Evolutionary conservation across 2,329 filamentous ascomycete species (phyloP), one percentile per base, ranked within the genome.

Genomic region (Talaromyces marneffei): DNA sequence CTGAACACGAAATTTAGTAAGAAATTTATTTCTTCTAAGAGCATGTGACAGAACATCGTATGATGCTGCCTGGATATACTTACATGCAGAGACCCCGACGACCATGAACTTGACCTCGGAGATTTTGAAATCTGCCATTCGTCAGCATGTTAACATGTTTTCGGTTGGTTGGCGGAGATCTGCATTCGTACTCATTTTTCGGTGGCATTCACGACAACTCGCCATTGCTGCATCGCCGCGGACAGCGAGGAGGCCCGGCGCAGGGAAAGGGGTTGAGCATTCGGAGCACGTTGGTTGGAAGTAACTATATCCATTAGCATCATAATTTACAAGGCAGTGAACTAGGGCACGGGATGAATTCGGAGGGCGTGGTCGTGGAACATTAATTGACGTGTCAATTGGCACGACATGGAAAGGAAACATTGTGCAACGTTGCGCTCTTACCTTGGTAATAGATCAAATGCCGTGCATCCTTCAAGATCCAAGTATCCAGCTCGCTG

Each of bases 401-500:
- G 48, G 40, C 33, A 50, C 35, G 23, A 46, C 18, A 55, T n/a
- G 20, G 6, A 10, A 4, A 4, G n/a, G n/a, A 37, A 37, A 1
- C 20, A 29, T 0, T 39, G 35, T 39, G 16, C 42, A 46, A 42
- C 37, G 12, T 59, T 55, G 55, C 48, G 2, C 33, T 70, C 71
- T 39, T 75, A 85, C 83, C 83, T 86, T 60, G 89, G 87, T 10
- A 94, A 83, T 80, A 94, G 84, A 70, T 94, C 91, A 50, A 85
- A 81, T 8, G 90, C 82, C 5, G 85, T 87, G 74, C 89, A 92
- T 16, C 89, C 89, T 27, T 87, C 83, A 9, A 91, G 75, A 71
- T 94, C 90, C 62, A 95, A 75, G 71, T 92, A 92, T 4, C 91
- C 91, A 12, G 89, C 90, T 62, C 89, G 81, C n/a, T 83, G 81